Evolutionary conservation across 371 early-diverging fungal species (phyloP).

Genomic region (Spiromyces aspiralis): DNA sequence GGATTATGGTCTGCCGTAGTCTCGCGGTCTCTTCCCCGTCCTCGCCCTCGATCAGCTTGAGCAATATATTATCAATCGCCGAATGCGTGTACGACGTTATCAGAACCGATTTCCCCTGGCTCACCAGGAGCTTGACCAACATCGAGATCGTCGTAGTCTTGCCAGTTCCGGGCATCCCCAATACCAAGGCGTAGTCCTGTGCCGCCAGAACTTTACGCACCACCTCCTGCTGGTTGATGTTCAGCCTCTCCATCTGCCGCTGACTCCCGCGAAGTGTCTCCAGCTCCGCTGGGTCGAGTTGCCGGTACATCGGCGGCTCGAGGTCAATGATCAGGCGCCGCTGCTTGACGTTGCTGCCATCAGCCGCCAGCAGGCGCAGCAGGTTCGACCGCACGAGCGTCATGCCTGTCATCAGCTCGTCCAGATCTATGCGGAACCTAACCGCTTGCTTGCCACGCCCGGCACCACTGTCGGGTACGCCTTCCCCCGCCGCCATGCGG

Average conservation of each 20-base stretch:
- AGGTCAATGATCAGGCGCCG: conserved; percentile 70
- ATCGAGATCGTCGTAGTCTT: conserved; percentile 89
- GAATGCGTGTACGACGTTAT: conserved; percentile 93
- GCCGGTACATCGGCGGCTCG: conserved; percentile 35
- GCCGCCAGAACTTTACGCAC: conserved; percentile 34
- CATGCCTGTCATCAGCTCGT: conserved; percentile 53
- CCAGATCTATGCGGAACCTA: conserved; percentile 68
- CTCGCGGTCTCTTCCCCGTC: conserved; percentile 27
- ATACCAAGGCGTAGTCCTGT: conserved; percentile 77
- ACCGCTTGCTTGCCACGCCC: conserved; percentile 4
- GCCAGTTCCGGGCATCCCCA: conserved; percentile 99
- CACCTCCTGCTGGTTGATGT: conserved; percentile 13
- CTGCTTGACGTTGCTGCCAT: conserved; percentile 30
- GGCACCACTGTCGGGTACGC: conserved; percentile 6
- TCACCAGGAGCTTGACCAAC: conserved; percentile 56
- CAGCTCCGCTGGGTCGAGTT: neutral
- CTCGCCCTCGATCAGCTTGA: conserved; percentile 40
- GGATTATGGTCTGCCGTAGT: conserved; percentile 34
- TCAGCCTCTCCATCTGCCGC: conserved; percentile 5
- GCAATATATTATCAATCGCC: conserved; percentile 87
- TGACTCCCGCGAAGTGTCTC: neutral
- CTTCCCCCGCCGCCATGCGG: too few relatives aligned
- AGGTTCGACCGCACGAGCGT: conserved; percentile 53
- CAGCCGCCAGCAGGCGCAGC: conserved; percentile 40
- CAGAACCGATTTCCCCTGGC: conserved; percentile 58